Base-by-base conservation (phyloP, 208 protist genomes). In the Trypanosoma lewisi region DNA sequence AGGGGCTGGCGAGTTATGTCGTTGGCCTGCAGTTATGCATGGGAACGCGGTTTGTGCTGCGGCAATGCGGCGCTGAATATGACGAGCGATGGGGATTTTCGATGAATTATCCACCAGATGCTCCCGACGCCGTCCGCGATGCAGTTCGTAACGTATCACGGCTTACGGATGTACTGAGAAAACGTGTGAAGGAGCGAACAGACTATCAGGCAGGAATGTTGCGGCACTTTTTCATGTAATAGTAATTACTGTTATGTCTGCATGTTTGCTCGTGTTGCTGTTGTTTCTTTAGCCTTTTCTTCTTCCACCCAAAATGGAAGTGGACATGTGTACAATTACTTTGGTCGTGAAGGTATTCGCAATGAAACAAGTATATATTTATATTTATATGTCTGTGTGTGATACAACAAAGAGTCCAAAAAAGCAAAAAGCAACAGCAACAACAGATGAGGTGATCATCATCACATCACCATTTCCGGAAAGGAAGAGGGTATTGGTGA, bases 21-120 rank as follows among this genome's bases (percentile, higher is more conserved):
- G 74, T 92, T 21, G 89, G 89, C 0, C 51, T 85, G 55, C 89
- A 96, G 73, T 39, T 96, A 2, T 96, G 89, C 70, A 85, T 93
- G 82, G 85, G 83, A 8, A 71, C 89, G 28, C 83, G 89, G 27
- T 96, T 86, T 70, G 63, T 93, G 14, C 63, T 96, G 56, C 71
- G 64, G 6, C 77, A 93, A 54, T 88, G 72, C 19, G 88, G 73
- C 0, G 27, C 58, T 9, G 82, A 81, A 8, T 83, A 75, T 49
- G 77, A 96, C 60, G 55, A 63, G 9, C 33, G 30, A n/a, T 96
- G 89, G 87, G 83, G 83, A 14, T 96, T 96, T 73, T 69, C 63
- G 45, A 93, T 93, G 89, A 73, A 85, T 58, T 80, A 91, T 30
- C 28, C 54, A 9, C 45, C 49, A 3, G 66, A 70, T 11, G 55